Evolutionary conservation across 345 rosid species (phyloP), one percentile per base, ranked within the genome.

Genomic region (Gynandropsis gynandra): DNA sequence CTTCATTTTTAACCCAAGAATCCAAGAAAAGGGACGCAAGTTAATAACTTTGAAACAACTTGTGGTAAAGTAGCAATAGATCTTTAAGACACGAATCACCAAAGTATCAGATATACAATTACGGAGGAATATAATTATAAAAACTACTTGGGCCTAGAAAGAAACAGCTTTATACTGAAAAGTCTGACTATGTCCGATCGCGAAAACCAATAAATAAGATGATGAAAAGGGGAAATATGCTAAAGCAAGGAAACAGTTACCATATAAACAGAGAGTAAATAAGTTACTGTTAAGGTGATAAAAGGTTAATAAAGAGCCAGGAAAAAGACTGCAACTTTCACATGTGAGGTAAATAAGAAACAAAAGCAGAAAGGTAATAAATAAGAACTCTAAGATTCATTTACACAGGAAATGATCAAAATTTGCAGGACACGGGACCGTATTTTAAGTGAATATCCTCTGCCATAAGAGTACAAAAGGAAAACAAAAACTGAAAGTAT

Each of bases 381-480:
- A 20, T 1, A 37, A 10, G 24, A 48, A 38, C 35, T 37, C 12
- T 37, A 65, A 58, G 67, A 61, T 67, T 62, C 62, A 41, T 59
- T 59, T 33, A 38, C 42, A 24, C 24, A 32, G 42, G 39, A 46
- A 50, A 52, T 16, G 64, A 43, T 56, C 49, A 43, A 48, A 59
- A 61, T 16, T 39, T 37, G 62, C 20, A 67, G 52, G 76, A 21
- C 49, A 54, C 52, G 68, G 63, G 69, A 69, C 62, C 71, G 58
- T 65, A 54, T 54, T 72, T 55, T 20, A 45, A 72, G 60, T 68
- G 77, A 67, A 71, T 72, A 76, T 71, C 64, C 70, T 46, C 68
- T 72, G 64, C 56, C 45, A 58, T 43, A 72, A 58, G 50, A 19
- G n/a, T 6, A 65, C 70, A 58, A 58, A 46, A 58, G 58, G 16